Conservation (phyloP, 163 green algal species). For the Coccomyxa subellipsoidea region DNA sequence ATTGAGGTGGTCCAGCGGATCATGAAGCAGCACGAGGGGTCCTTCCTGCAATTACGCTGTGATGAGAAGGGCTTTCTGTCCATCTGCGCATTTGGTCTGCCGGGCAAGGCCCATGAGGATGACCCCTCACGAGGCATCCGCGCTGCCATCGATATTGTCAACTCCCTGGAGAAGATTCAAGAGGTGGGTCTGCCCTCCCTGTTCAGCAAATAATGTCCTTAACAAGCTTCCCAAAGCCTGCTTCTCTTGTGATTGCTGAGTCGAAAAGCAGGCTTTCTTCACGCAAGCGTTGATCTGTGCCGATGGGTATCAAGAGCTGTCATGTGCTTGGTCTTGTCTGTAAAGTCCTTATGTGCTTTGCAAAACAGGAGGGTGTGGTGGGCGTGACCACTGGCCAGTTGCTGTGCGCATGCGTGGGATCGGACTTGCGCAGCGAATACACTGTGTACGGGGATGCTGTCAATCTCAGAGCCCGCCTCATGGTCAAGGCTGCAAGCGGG, state of each 20-base stretch:
- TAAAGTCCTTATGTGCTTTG: too few species aligned
- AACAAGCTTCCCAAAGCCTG: too few species aligned
- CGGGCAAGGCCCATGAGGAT: constrained; percentile 68
- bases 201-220: too few species aligned
- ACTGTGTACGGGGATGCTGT: constrained; percentile 86
- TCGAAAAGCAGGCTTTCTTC: too few species aligned
- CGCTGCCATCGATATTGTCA: constrained; percentile 61
- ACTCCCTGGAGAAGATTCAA: constrained; percentile 22
- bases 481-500: constrained; percentile 54
- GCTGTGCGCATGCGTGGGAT: constrained; percentile 80
- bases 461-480: constrained; percentile 84
- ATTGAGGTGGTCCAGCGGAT: constrained; percentile 59
- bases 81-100: constrained; percentile 84
- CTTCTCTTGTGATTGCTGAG: too few species aligned
- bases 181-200: not conserved
- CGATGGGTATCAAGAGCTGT: not conserved
- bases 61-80: constrained; percentile 88
- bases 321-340: not conserved
- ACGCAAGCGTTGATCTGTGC: not conserved
- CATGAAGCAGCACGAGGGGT: constrained; percentile 69
- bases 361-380: constrained; percentile 24
- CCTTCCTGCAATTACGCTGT: constrained; percentile 67
- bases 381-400: constrained; percentile 80
- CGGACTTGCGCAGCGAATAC: constrained; percentile 72
- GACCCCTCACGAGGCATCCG: constrained; percentile 56